These are phyloP conservation scores for Pythium sp. DNA, from an alignment of 352 stramenopile genomes.

Conservation along the genomic window DNA sequence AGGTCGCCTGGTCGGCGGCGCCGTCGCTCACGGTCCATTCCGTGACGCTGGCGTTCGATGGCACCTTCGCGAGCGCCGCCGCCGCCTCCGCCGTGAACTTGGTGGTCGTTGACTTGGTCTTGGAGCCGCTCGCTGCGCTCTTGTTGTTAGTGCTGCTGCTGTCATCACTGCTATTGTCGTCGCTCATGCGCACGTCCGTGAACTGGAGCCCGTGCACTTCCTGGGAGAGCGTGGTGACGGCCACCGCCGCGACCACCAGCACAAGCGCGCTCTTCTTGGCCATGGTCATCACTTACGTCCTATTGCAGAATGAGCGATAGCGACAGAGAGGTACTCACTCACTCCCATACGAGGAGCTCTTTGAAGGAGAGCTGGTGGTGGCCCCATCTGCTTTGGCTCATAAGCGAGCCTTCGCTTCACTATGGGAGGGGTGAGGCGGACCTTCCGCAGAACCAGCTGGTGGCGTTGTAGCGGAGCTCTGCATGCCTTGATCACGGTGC, in stretches of 20 bases:
- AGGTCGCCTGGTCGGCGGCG: constrained; percentile 16
- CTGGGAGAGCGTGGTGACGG: background rate
- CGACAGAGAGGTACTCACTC: background rate
- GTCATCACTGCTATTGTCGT: background rate
- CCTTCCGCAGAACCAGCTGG: background rate
- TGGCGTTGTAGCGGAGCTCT: background rate
- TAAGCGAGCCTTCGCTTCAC: background rate
- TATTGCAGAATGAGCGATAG: background rate
- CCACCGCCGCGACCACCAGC: background rate
- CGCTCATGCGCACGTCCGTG: constrained; percentile 6
- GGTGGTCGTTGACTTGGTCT: background rate
- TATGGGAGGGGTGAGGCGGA: background rate
- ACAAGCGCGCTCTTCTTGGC: background rate
- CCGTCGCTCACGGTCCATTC: constrained; percentile 11
- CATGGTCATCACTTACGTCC: background rate
- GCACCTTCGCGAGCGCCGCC: background rate
- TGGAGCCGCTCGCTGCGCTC: background rate
- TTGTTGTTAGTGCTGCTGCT: background rate
- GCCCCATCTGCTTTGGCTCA: background rate
- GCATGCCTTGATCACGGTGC: background rate
- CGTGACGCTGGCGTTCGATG: background rate
- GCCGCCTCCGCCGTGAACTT: constrained; percentile 13
- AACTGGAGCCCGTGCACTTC: constrained; percentile 9
- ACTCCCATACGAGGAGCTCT: background rate
- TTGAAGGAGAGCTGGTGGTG: background rate